phyloP scores from a whole-genome alignment of 768 basidiomycete genomes.

The Melanogaster broomeanus region DNA sequence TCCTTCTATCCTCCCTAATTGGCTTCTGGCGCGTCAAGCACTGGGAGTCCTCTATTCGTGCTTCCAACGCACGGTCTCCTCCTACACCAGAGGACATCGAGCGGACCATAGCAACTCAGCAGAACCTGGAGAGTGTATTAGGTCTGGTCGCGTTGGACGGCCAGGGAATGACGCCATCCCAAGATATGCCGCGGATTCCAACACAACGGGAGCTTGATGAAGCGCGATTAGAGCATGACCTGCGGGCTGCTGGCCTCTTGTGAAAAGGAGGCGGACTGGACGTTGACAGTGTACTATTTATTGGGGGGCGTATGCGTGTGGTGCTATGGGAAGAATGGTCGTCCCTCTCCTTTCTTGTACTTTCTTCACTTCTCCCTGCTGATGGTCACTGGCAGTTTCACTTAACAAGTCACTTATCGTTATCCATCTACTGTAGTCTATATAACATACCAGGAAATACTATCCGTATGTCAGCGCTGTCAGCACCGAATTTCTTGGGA shows the following conservation, averaged over 20 bases:
- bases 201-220: conserved; percentile 40
- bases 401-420: conserved; percentile 12
- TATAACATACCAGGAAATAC: conserved; percentile 5
- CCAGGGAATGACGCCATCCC: conserved; percentile 23
- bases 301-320: background rate
- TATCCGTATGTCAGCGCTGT: background rate
- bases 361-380: background rate
- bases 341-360: background rate
- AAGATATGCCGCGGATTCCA: conserved; percentile 19
- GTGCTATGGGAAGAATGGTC: background rate
- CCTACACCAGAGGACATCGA: conserved; percentile 45
- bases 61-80: conserved; percentile 30
- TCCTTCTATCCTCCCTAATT: conserved; percentile 80
- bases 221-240: conserved; percentile 47
- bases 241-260: conserved; percentile 57
- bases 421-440: conserved; percentile 21
- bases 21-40: conserved; percentile 85
- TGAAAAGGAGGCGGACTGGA: conserved; percentile 19
- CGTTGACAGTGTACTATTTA: conserved; percentile 11
- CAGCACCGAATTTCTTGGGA: too few relatives aligned
- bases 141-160: conserved; percentile 41
- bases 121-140: conserved; percentile 54
- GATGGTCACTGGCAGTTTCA: background rate
- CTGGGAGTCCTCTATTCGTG: conserved; percentile 74
- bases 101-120: conserved; percentile 51